Evolutionary conservation across 2,329 filamentous ascomycete species (phyloP).

Genomic region (Sporothrix protearum): DNA sequence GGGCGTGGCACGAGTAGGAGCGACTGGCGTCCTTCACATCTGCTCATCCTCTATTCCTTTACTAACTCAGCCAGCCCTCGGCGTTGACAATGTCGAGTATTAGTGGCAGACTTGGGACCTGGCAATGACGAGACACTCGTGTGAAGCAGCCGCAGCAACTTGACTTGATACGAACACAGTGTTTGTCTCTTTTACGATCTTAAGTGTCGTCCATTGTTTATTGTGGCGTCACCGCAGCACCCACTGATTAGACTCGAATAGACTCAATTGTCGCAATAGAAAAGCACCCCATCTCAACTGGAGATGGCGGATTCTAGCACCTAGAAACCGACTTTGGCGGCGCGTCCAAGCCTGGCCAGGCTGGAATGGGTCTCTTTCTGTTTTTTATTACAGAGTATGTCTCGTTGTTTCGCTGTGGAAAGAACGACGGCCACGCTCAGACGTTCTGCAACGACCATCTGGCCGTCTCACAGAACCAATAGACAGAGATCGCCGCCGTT

Average conservation of each 20-base stretch:
- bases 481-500: not conserved
- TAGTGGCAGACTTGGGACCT: constrained; percentile 22
- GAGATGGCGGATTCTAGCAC: not conserved
- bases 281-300: not conserved
- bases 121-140: not conserved
- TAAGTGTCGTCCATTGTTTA: not conserved
- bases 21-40: not conserved
- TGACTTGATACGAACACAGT: not conserved
- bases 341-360: not conserved
- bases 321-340: not conserved
- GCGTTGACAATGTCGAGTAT: constrained; percentile 19
- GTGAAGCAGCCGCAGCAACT: not conserved
- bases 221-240: not conserved
- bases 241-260: not conserved
- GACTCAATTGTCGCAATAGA: not conserved
- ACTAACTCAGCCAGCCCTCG: constrained; percentile 5
- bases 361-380: not conserved
- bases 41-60: not conserved
- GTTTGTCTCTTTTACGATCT: too few relatives aligned
- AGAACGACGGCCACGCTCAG: not conserved
- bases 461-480: not conserved
- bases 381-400: not conserved
- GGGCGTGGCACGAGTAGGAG: not conserved
- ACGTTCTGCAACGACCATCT: not conserved
- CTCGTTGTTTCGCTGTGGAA: not conserved